Conservation (phyloP, 1,284 basidiomycete genomes). For the Fomitopsis betulina region DNA sequence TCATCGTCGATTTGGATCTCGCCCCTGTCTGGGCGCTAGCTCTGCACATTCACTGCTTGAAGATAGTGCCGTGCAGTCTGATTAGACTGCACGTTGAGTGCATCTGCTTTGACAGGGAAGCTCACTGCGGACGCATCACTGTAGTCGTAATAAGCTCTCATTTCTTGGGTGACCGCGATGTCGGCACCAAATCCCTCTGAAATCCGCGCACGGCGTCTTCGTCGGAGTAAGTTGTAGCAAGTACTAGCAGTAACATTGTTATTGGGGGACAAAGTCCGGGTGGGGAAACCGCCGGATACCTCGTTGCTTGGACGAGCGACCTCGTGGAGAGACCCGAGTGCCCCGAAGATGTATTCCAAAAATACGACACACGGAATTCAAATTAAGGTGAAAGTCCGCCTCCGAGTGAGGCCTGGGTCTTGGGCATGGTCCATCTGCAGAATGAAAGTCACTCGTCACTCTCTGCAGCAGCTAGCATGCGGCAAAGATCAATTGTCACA, state of each 20-base stretch:
- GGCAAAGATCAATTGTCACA: neutral
- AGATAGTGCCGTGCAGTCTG: too few relatives aligned
- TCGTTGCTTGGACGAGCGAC: neutral
- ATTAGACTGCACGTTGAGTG: neutral
- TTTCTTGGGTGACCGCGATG: too few relatives aligned
- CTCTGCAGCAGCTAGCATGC: neutral
- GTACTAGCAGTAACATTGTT: neutral
- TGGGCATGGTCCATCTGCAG: neutral
- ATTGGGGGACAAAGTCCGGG: neutral
- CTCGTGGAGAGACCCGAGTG: neutral
- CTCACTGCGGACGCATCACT: too few relatives aligned
- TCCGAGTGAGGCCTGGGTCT: neutral
- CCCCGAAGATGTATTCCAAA: neutral
- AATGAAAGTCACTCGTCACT: too few relatives aligned
- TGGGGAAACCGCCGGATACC: neutral
- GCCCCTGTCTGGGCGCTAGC: neutral
- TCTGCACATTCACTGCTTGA: too few relatives aligned
- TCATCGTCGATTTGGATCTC: constrained; percentile 2
- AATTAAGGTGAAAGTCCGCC: too few relatives aligned
- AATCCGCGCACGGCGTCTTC: neutral
- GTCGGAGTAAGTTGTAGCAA: neutral
- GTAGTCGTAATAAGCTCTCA: too few relatives aligned
- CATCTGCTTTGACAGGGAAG: too few relatives aligned
- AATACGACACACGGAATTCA: neutral
- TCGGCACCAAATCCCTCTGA: neutral